Base-by-base conservation (phyloP, 768 basidiomycete genomes). In the Termitomyces titanicus region DNA sequence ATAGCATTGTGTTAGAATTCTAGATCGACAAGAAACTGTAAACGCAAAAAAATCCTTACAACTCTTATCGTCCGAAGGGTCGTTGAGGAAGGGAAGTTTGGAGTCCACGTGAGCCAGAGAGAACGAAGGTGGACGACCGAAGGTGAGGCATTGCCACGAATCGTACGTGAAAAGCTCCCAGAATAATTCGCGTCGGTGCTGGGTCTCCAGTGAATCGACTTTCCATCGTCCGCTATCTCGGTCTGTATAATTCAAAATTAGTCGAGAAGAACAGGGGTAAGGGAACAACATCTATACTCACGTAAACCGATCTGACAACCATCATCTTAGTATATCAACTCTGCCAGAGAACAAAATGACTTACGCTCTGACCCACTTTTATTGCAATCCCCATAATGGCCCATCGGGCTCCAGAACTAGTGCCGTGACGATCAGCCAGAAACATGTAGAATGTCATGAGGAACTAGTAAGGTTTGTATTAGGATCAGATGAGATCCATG, bases 391-490 rank as follows among this genome's bases (percentile, higher is more conserved):
- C 86, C 75, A 86, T 85, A 50, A 84, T 79, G 6, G 80, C 80
- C 84, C 84, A 87, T 37, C 85, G 77, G 31, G 81, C 77, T 12
- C 84, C 83, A 63, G 84, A 82, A 62, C 75, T 79, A 31, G 80
- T 82, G 13, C 85, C 85, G 68, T 87, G 83, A 57, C 85, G 78
- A 69, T 88, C 85, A 54, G 79, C 77, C 49, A 87, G 73, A 70
- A 86, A 87, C 34, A 87, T 74, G 63, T 86, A 88, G 63, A 79
- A 85, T 10, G 84, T 79, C 85, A 88, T 88, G 56, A 88, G 72
- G 65, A 79, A 84, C 85, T 88, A 27, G 57, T 29, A 54, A 38
- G 50, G 18, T 51, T 34, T 18, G 24, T 39, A 55, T 51, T 43
- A 48, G 39, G 33, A 35, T 51, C 45, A 43, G 47, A 64, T 64